A percentile compares a stretch with the other conserved stretches of the same genome.
phyloP scores from a whole-genome alignment of 106 monocot genomes.

The Phalaenopsis aphrodite region DNA sequence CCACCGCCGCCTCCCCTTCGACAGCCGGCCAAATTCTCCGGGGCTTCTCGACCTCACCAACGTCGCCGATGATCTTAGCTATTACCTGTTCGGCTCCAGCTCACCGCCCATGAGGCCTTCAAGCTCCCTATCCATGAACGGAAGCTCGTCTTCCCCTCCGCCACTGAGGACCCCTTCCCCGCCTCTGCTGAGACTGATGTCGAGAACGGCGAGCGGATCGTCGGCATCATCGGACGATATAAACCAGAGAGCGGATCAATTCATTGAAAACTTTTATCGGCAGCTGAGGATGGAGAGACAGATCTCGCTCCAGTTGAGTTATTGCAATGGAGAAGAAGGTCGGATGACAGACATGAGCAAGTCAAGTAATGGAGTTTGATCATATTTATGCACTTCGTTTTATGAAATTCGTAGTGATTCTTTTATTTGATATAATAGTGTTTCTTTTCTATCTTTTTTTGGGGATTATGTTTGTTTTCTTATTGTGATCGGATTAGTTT shows the following conservation, averaged over 20 bases:
- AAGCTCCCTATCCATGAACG: slow-evolving; percentile 14
- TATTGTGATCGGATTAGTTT: not conserved
- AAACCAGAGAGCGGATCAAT: slow-evolving; percentile 44
- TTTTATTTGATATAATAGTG: not conserved
- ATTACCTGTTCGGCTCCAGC: not conserved
- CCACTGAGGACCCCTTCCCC: not conserved
- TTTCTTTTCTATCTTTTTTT: not conserved
- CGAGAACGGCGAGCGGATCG: slow-evolving; percentile 12
- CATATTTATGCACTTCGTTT: not conserved
- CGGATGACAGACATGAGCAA: slow-evolving; percentile 1
- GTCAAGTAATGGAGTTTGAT: not conserved
- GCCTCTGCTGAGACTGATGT: not conserved
- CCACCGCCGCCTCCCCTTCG: slow-evolving; percentile 23
- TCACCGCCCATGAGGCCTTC: slow-evolving; percentile 7
- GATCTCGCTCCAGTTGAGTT: slow-evolving; percentile 52
- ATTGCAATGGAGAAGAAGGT: slow-evolving; percentile 14
- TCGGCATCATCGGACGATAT: slow-evolving; percentile 30
- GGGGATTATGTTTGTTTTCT: not conserved
- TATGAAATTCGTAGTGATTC: not conserved
- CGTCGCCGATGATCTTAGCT: slow-evolving; percentile 4
- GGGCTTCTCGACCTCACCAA: slow-evolving; percentile 32
- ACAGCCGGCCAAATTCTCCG: slow-evolving; percentile 7
- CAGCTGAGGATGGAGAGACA: slow-evolving; percentile 56
- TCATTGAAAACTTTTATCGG: slow-evolving; percentile 50
- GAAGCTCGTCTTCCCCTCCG: slow-evolving; percentile 8